Evolutionary conservation across 495 filamentous ascomycete genomes (phyloP).

Genomic region (Friedmanniomyces simplex): DNA sequence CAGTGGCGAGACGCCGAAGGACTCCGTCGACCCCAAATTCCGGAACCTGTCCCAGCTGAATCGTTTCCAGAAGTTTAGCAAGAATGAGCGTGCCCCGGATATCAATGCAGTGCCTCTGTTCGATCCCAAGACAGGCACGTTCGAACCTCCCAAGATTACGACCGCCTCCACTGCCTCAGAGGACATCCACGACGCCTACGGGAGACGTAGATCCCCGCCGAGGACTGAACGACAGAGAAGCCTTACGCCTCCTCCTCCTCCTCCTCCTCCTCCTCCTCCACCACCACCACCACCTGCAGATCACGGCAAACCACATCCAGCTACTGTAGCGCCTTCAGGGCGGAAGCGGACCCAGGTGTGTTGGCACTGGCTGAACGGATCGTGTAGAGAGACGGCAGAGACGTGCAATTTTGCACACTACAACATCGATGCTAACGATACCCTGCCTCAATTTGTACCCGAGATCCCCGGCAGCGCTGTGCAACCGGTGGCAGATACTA

Average conservation of each 20-base stretch:
- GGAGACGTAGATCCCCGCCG: slow-evolving; percentile 6
- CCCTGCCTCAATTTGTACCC: not conserved
- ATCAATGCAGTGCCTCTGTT: slow-evolving; percentile 7
- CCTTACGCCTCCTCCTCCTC: not conserved
- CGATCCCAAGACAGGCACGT: slow-evolving; percentile 15
- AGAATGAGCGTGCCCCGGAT: slow-evolving; percentile 17
- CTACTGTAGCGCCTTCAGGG: not conserved
- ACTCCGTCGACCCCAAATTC: slow-evolving; percentile 2
- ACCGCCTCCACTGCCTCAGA: not conserved
- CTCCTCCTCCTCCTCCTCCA: not conserved
- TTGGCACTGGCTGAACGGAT: not conserved
- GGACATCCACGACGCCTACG: slow-evolving; percentile 10
- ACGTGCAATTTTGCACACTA: not conserved
- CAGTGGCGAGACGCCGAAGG: slow-evolving; percentile 9
- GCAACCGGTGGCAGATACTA: not conserved
- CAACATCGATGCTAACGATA: not conserved
- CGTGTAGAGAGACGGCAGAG: not conserved
- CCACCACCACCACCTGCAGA: not conserved
- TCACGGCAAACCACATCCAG: not conserved
- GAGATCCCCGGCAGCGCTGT: not conserved
- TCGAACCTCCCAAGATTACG: not conserved
- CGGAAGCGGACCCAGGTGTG: not conserved
- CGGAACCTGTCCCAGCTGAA: slow-evolving; percentile 7
- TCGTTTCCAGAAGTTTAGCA: slow-evolving; percentile 7
- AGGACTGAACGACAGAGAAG: not conserved